Conservation (phyloP, 2,329 filamentous ascomycete genomes). For the Metarhizium rileyi region DNA sequence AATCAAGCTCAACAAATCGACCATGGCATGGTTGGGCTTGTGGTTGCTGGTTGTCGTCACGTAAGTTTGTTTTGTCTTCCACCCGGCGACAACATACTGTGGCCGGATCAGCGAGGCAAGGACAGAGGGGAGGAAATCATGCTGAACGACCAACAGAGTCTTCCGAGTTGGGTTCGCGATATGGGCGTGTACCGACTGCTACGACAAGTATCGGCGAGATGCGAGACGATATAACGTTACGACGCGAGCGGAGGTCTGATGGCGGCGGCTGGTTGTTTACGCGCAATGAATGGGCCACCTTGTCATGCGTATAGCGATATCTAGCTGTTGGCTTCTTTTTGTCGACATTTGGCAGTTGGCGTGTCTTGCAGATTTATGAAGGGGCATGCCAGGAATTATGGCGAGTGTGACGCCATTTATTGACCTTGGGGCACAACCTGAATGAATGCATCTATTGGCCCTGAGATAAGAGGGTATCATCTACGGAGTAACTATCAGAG, state of each 20-base stretch:
- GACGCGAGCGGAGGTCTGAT: neutral
- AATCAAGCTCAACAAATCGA: constrained; percentile 3
- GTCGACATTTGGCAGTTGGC: too few relatives aligned
- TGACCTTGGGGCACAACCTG: too few relatives aligned
- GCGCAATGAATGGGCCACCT: too few relatives aligned
- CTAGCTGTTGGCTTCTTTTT: too few relatives aligned
- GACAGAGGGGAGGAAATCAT: neutral
- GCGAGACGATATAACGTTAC: neutral
- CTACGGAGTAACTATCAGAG: too few relatives aligned
- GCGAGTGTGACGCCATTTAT: too few relatives aligned
- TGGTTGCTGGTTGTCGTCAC: constrained; percentile 15
- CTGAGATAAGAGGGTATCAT: too few relatives aligned
- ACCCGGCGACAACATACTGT: neutral
- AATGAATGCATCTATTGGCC: too few relatives aligned
- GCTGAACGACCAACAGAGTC: neutral
- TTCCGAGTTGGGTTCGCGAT: neutral
- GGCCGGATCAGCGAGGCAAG: neutral
- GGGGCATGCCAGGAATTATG: too few relatives aligned
- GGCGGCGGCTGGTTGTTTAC: too few relatives aligned
- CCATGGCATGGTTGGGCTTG: constrained; percentile 4
- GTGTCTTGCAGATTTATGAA: too few relatives aligned
- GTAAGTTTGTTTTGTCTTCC: constrained; percentile 13
- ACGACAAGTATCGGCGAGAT: neutral
- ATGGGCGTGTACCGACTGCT: neutral
- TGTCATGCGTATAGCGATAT: too few relatives aligned